Conservation (phyloP, 768 basidiomycete species). For the Hericium rajendrae region DNA sequence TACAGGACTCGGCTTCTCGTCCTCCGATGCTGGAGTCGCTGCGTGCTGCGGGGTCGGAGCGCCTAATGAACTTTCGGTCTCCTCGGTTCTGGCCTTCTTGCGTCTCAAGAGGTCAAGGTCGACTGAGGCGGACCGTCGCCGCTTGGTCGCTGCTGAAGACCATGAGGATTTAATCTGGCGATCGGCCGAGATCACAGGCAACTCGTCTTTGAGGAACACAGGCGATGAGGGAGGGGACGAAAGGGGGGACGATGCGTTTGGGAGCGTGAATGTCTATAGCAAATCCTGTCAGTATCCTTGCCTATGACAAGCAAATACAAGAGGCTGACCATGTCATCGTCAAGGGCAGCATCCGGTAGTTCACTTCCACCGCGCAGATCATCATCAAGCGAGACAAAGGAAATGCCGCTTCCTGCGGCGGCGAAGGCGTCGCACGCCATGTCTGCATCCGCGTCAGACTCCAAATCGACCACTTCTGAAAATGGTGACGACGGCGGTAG, state of each 20-base stretch:
- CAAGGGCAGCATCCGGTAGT: neutral
- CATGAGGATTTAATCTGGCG: neutral
- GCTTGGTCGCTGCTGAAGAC: too few species aligned
- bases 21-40: too few species aligned
- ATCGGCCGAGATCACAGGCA: neutral
- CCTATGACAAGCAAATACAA: too few species aligned
- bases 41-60: too few species aligned
- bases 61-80: too few species aligned
- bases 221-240: constrained; percentile 10
- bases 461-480: constrained; percentile 3
- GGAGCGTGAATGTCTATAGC: neutral
- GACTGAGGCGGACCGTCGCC: neutral
- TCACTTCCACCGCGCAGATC: neutral
- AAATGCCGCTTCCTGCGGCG: neutral
- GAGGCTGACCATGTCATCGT: neutral
- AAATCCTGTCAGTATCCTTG: neutral
- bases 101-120: neutral
- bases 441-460: neutral
- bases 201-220: neutral
- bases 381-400: neutral
- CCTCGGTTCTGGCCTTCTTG: neutral
- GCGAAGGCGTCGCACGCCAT: neutral
- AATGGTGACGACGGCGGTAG: constrained; percentile 14
- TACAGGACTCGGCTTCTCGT: neutral
- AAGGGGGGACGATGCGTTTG: constrained; percentile 5